Percentiles rank a stretch among this genome's conserved stretches.
Evolutionary conservation across 345 rosid species (phyloP).

Genomic region (Corchorus capsularis): DNA sequence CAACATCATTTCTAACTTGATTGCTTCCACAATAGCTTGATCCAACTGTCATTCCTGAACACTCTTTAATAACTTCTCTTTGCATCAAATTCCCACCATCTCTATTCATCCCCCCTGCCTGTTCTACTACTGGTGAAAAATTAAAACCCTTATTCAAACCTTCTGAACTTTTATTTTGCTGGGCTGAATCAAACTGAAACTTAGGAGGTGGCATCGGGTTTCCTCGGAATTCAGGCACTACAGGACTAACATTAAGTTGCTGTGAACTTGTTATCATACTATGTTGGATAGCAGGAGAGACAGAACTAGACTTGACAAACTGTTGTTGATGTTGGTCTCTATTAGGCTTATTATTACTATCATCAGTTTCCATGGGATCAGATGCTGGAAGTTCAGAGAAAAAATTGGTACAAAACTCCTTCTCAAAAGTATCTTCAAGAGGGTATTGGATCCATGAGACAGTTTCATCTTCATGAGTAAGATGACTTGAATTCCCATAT

Average conservation of each 20-base stretch:
- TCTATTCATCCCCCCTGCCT: conserved; percentile 15
- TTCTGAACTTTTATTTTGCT: conserved; percentile 28
- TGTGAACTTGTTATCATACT: conserved; percentile 15
- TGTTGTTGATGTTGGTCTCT: conserved; percentile 33
- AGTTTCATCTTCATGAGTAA: conserved; percentile 62
- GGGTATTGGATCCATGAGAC: conserved; percentile 67
- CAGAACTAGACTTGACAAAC: conserved; percentile 22
- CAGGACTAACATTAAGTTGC: conserved; percentile 22
- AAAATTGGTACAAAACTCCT: conserved; percentile 55
- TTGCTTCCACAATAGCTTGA: conserved; percentile 63
- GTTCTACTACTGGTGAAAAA: conserved; percentile 24
- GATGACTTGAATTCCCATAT: conserved; percentile 35
- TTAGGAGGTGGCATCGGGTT: conserved; percentile 50
- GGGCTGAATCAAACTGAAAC: conserved; percentile 30
- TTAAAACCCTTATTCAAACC: conserved; percentile 31
- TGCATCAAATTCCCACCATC: conserved; percentile 21
- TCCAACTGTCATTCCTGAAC: conserved; percentile 59
- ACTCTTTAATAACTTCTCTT: conserved; percentile 35
- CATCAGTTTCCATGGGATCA: conserved; percentile 30
- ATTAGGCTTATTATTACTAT: conserved; percentile 34
- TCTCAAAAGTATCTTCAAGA: conserved; percentile 53
- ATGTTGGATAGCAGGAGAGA: neutral
- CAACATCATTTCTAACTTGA: conserved; percentile 44
- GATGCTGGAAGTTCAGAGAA: conserved; percentile 40
- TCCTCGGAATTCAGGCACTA: conserved; percentile 25